These are phyloP conservation scores for Aspergillaceae sp. DNA, from an alignment of 2,329 filamentous ascomycete species.

Conservation along the genomic window DNA sequence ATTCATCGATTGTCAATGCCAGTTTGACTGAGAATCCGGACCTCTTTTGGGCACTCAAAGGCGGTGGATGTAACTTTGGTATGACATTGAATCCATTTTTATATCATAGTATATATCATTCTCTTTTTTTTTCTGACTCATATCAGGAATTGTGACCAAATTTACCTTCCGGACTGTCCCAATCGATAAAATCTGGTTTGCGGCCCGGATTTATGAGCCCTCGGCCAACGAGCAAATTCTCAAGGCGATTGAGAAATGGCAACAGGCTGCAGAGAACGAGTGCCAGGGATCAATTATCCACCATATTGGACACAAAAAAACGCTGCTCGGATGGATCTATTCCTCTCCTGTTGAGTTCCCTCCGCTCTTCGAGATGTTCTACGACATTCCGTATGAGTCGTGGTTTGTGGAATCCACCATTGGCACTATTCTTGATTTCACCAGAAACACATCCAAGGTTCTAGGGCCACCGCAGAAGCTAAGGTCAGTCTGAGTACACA, in stretches of 20 bases:
- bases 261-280: not conserved
- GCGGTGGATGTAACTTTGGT: slow-evolving; percentile 30
- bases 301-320: not conserved
- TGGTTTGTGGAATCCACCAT: not conserved
- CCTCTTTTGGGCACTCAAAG: slow-evolving; percentile 25
- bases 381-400: not conserved
- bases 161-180: slow-evolving; percentile 20
- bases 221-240: not conserved
- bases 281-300: not conserved
- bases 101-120: slow-evolving; percentile 4
- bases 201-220: slow-evolving; percentile 8
- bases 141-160: slow-evolving; percentile 19
- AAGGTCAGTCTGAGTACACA: not conserved
- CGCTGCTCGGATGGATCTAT: not conserved
- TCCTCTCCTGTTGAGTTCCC: not conserved
- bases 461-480: not conserved
- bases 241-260: not conserved
- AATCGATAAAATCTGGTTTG: slow-evolving; percentile 8
- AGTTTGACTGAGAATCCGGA: slow-evolving; percentile 20
- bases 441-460: not conserved
- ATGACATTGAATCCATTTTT: slow-evolving; percentile 1
- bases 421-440: not conserved
- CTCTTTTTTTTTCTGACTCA: slow-evolving; percentile 9
- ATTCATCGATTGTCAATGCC: slow-evolving; percentile 13
- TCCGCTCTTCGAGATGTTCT: not conserved